These are phyloP conservation scores for Colletotrichum cereale DNA, from an alignment of 2,329 filamentous ascomycete genomes.

Conservation along the genomic window DNA sequence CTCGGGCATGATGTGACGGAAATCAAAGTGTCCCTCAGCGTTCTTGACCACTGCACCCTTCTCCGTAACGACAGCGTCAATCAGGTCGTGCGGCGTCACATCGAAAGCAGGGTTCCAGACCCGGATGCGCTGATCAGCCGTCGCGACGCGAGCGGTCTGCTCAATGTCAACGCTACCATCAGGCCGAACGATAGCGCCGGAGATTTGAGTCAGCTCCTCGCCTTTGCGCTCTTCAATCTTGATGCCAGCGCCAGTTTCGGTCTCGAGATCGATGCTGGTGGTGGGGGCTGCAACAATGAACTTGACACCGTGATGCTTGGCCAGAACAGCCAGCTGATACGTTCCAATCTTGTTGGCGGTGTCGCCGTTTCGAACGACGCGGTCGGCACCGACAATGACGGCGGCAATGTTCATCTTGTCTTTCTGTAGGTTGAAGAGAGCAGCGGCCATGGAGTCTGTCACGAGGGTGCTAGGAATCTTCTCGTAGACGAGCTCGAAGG, in stretches of 20 bases:
- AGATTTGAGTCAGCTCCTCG: conserved; percentile 87
- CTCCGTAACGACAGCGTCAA: conserved; percentile 96
- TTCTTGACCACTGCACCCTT: conserved; percentile 87
- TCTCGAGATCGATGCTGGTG: conserved; percentile 91
- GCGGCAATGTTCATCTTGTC: conserved; percentile 78
- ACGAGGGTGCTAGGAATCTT: conserved; percentile 90
- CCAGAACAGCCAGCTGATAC: conserved; percentile 91
- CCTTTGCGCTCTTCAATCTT: conserved; percentile 89
- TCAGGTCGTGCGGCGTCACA: conserved; percentile 88
- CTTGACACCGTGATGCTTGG: conserved; percentile 87
- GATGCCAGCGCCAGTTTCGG: conserved; percentile 82
- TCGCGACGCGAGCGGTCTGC: conserved; percentile 79
- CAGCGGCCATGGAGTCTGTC: conserved; percentile 96
- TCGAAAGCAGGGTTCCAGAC: conserved; percentile 99
- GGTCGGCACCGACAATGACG: conserved; percentile 93
- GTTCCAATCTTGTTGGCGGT: conserved; percentile 99
- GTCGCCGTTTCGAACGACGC: conserved; percentile 95
- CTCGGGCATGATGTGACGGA: conserved; percentile 68
- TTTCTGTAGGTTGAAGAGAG: conserved; percentile 77
- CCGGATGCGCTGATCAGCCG: conserved; percentile 80
- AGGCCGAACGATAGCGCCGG: conserved; percentile 76
- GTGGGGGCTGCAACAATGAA: conserved; percentile 96
- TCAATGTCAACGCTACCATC: conserved; percentile 74
- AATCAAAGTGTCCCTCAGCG: conserved; percentile 76
- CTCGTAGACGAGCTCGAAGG: conserved; percentile 97